Base-by-base conservation (phyloP, 352 stramenopile species). In the Phytophthora chlamydospora region DNA sequence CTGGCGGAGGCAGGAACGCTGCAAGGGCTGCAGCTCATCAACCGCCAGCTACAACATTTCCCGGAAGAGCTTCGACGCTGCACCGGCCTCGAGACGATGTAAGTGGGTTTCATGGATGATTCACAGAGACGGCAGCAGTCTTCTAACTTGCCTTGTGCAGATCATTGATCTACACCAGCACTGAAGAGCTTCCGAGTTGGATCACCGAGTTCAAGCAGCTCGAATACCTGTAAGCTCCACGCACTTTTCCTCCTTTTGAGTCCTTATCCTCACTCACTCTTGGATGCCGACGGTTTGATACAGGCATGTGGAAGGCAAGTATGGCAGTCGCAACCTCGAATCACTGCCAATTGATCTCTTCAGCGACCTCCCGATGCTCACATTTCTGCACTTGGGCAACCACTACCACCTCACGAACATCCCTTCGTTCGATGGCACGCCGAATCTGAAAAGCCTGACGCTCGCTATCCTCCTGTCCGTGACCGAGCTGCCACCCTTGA, bases 241-340 rank as follows among this genome's bases (percentile, higher is more conserved):
- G 39, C 16, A 13, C 5, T 4, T 47, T 14, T 4, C 29, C 24
- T 24, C 44, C 3, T 17, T 32, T 49, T 17, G 24, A 35, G 17
- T 29, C 16, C 36, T 51, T n/a, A 2, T 40, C 11, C 1, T 21
- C 17, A 2, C 3, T 49, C 39, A 5, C 34, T 62, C 27, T 8
- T 31, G 4, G 24, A 29, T 29, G 24, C 24, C 24, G 24, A 29
- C 6, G 27, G 27, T 2, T 31, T 31, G 27, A 1, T 32, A 2
- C 27, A 68, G 52, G 14, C 60, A 68, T 34, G 12, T 68, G 19
- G 59, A 68, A 39, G 51, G 59, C 5, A 68, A 68, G 41, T 61
- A 49, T 5, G 39, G 46, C 14, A 64, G 46, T 16, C 35, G 17
- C 12, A 69, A 69, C 34, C 44, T 69, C 16, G 39, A 34, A 7